Base-by-base conservation (phyloP, 371 early-diverging fungal species). In the Nematocida parisii region DNA sequence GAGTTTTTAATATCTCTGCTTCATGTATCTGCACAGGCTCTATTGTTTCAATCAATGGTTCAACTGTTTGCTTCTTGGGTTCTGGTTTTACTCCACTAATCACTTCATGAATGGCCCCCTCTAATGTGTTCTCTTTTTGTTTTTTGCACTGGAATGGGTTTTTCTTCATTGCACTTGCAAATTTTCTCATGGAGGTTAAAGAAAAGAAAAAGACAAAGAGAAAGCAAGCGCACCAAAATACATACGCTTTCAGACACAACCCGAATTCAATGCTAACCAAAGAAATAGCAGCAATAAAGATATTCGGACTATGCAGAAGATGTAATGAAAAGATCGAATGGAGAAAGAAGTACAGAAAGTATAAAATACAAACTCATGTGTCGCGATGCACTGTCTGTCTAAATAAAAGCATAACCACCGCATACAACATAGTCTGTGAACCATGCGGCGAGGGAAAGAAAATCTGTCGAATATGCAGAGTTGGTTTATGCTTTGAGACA, bases 331-430 rank as follows among this genome's bases (percentile, higher is more conserved):
- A 75, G 27, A 75, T 75, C 11, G 33, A 72, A 5, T 75, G 75
- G 75, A 75, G 64, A 66, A 75, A 75, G 46, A 15, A 75, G 66
- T 75, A 75, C 70, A 33, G 66, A 55, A 75, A 75, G 75, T 75
- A 75, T 70, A 75, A 75, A 58, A 67, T 75, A 13, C 75, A 75
- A 52, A 66, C 42, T 6, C 75, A 75, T 40, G 13, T 75, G 15
- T 67, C 75, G 5, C 7, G 54, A 44, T 75, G 75, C 70, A 75
- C 75, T 0, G 27, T 75, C 22, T 75, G 75, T 50, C 70, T 45
- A 52, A 13, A 68, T 39, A 75, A 75, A 68, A 67, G 42, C 66
- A 75, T 75, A 18, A 45, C 66, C 15, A 75, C 54, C 15, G 75
- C 75, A 20, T 75, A 75, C 46, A 75, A 75, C 57, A 75, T 75